Evolutionary conservation across 805 yeast species (phyloP).

Genomic region (Metschnikowia shivogae): DNA sequence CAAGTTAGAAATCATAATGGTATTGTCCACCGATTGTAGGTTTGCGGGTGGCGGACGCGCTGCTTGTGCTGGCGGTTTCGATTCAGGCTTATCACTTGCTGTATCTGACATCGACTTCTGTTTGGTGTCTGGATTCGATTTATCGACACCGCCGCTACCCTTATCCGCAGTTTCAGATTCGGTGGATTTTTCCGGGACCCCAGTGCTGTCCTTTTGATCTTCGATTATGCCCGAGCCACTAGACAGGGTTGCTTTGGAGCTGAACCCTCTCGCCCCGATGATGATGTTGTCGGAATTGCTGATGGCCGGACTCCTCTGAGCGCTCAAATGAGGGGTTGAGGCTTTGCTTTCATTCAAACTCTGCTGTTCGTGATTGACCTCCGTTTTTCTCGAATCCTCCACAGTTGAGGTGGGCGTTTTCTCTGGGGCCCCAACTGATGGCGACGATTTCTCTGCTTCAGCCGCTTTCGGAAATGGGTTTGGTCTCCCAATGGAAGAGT

Average conservation of each 20-base stretch:
- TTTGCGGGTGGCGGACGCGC: constrained; percentile 20
- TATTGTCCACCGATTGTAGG: constrained; percentile 60
- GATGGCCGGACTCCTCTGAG: constrained; percentile 2
- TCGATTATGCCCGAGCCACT: background rate
- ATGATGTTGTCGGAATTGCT: constrained; percentile 4
- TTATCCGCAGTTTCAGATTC: background rate
- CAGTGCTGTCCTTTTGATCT: background rate
- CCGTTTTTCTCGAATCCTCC: background rate
- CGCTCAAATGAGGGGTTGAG: background rate
- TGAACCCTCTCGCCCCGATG: constrained; percentile 2
- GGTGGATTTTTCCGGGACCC: background rate
- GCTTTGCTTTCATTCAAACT: background rate
- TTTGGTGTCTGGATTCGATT: background rate
- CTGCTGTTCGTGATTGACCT: background rate
- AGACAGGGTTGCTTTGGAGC: constrained; percentile 1
- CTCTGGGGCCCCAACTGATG: background rate
- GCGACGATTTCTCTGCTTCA: no score
- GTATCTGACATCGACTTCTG: background rate
- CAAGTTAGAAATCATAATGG: constrained; percentile 79
- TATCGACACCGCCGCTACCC: background rate
- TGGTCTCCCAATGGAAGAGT: background rate
- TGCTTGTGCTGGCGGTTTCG: background rate
- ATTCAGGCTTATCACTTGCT: background rate
- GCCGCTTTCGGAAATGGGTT: background rate
- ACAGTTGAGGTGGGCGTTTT: background rate